Base-by-base conservation (phyloP, 257 asterid genomes). In the Striga asiatica region DNA sequence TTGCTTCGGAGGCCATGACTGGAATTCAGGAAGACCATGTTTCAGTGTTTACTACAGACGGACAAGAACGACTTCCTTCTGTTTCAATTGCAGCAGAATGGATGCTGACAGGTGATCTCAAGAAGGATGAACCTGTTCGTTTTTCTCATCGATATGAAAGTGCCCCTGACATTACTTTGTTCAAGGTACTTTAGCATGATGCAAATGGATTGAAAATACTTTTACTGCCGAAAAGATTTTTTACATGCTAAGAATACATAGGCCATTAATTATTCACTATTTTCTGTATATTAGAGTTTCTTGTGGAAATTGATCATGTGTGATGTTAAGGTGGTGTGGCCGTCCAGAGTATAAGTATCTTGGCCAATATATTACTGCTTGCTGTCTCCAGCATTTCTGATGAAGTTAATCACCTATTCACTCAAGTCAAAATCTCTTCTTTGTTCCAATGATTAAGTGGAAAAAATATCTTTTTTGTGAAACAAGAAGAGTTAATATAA, bases 41-140 rank as follows among this genome's bases (percentile, higher is more conserved):
- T 57, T 66, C 98, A 39, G 78, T 74, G 31, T 84, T 67, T 65
- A 59, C 77, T 49, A 71, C 80, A 47, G 98, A 91, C 66, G 96
- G 98, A 69, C 98, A 87, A 78, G 98, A 91, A 71, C 77, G 94
- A 75, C 77, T 81, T 66, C 89, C 96, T 73, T 68, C 94, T 48
- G 92, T 67, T 67, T 77, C 96, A 1, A 75, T 91, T 64, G 78
- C 98, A 53, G 85, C 94, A 57, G 96, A 87, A 78, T 91, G 98
- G 98, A 91, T 91, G 98, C 94, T 91, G 47, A 80, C 95, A 32
- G 95, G 96, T 54, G 89, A 81, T 77, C 66, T 68, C 5, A 46
- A 54, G 56, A 91, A 91, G 88, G 98, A 91, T 73, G 95, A 78
- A 67, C 85, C 76, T 71, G 83, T 91, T 61, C 96, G 98, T 51